Evolutionary conservation across 345 rosid species (phyloP), one percentile per base, ranked within the genome.

Genomic region (Mangifera indica): DNA sequence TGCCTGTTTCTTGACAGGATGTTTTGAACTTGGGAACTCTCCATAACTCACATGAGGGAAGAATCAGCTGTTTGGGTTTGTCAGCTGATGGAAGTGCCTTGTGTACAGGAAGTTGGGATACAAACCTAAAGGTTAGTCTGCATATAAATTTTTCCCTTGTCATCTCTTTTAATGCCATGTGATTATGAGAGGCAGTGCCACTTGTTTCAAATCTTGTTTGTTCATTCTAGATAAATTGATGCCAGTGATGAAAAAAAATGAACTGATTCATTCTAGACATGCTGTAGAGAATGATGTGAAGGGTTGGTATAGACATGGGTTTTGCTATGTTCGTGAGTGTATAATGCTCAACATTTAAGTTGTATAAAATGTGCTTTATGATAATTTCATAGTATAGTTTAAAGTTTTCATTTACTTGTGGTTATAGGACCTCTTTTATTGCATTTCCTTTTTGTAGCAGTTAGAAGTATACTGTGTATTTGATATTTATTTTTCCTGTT

Each of bases 41-140:
- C 61, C 96, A 93, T 17, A 88, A 85, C 79, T 91, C 98, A 1
- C 99, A 96, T 53, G 89, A 76, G 74, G 67, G 66, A 42, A 83
- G 88, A 77, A 85, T 96, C 78, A 93, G 80, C 78, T 95, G 99
- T 81, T 83, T 96, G 87, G 98, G 96, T 67, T 77, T 93, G 87
- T 91, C 98, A 56, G 83, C 94, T 75, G 98, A 96, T 81, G 99
- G 99, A 81, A 96, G 99, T 83, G 97, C 99, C 79, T 81, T 96
- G 76, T 96, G 99, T 82, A 93, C 98, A 74, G 99, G 99, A 85
- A 93, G 99, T 84, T 96, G 75, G 82, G 99, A 96, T 81, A 85
- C 97, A 85, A 93, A 89, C 78, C 89, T 93, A 37, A 96, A 96
- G 97, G 98, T 93, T 54, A 81, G 88, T 76, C 73, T 68, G 54